phyloP scores from a whole-genome alignment of 2,329 filamentous ascomycete genomes.

The Calonectria henricotiae region DNA sequence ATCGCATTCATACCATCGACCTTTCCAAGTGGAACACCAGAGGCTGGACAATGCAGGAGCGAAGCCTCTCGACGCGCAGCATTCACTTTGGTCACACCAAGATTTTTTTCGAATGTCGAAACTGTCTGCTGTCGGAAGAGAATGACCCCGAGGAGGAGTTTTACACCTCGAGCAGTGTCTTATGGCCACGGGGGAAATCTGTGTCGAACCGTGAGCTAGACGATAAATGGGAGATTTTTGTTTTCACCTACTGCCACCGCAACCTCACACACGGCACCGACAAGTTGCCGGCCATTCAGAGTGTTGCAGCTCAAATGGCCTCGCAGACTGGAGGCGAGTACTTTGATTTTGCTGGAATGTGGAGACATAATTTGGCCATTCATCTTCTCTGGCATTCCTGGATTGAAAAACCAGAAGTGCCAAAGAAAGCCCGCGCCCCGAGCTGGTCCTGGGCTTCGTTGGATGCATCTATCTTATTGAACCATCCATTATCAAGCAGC shows the following conservation, averaged over 20 bases:
- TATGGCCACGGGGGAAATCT: not conserved
- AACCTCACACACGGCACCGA: conserved; percentile 7
- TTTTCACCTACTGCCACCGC: not conserved
- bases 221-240: not conserved
- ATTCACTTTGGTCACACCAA: conserved; percentile 16
- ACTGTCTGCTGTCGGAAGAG: not conserved
- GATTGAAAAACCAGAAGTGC: not conserved
- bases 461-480: not conserved
- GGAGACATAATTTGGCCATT: not conserved
- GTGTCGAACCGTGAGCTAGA: not conserved
- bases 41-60: conserved; percentile 9
- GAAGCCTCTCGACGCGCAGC: not conserved
- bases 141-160: not conserved
- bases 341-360: not conserved
- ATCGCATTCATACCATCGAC: not conserved
- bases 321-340: not conserved
- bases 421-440: not conserved
- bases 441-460: not conserved
- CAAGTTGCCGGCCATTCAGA: conserved; percentile 2
- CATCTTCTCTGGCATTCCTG: conserved; percentile 10
- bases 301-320: not conserved
- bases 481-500: no score
- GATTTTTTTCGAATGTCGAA: conserved; percentile 5
- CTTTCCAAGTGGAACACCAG: conserved; percentile 13
- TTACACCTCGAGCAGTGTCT: not conserved